These are phyloP conservation scores for Pestalotiopsis sp. DNA, from an alignment of 2,329 filamentous ascomycete genomes.

Conservation along the genomic window DNA sequence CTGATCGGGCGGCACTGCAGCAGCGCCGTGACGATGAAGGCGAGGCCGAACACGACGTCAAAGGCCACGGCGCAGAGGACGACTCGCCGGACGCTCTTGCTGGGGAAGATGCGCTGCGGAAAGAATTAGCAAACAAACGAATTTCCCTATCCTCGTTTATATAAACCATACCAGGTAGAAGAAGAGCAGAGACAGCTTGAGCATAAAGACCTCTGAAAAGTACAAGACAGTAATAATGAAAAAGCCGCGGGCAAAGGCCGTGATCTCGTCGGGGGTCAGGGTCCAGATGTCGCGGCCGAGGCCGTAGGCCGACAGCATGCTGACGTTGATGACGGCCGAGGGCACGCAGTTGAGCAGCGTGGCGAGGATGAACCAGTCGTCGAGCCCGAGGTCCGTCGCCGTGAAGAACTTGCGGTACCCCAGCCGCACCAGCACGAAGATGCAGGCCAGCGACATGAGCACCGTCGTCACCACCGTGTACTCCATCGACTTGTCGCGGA, in stretches of 20 bases:
- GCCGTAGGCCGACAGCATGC: conserved; percentile 20
- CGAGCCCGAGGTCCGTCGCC: conserved; percentile 17
- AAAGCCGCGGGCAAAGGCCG: conserved; percentile 25
- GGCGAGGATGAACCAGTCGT: conserved; percentile 20
- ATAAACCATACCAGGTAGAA: conserved; percentile 32
- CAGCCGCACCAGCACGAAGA: conserved; percentile 19
- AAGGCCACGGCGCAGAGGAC: conserved; percentile 24
- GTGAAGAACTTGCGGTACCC: conserved; percentile 20
- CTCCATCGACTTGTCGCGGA: conserved; percentile 16
- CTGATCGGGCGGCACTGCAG: conserved; percentile 37
- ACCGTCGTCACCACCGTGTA: conserved; percentile 18
- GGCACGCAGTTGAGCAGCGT: conserved; percentile 19
- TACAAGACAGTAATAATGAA: conserved; percentile 25
- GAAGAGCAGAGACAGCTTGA: conserved; percentile 40
- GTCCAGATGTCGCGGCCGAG: conserved; percentile 32
- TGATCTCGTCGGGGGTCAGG: conserved; percentile 26
- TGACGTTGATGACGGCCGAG: conserved; percentile 20
- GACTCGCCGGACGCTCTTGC: conserved; percentile 17
- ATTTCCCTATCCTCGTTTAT: neutral
- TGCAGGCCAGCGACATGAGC: conserved; percentile 16
- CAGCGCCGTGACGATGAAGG: conserved; percentile 27
- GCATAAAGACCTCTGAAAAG: conserved; percentile 29
- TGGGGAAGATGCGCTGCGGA: conserved; percentile 36
- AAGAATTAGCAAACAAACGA: neutral
- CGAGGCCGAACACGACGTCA: conserved; percentile 24